Percentiles rank a stretch among this genome's conserved stretches.
Evolutionary conservation across 495 filamentous ascomycete species (phyloP).

Genomic region (Penicillium atrosanguineum): DNA sequence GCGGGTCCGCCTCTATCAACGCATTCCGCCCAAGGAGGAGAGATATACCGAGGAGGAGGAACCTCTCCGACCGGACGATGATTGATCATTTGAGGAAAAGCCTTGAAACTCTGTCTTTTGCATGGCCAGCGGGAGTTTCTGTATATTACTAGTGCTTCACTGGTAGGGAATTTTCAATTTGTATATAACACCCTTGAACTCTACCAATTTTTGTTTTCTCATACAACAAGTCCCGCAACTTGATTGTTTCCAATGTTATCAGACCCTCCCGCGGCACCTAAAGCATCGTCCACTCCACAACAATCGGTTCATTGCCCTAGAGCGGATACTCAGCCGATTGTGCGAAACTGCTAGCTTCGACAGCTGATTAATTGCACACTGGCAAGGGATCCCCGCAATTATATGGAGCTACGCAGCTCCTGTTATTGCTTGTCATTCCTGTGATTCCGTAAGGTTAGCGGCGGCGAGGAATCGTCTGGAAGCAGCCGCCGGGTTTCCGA

Average conservation of each 20-base stretch:
- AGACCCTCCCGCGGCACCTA: background rate
- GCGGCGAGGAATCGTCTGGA: background rate
- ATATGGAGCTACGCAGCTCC: background rate
- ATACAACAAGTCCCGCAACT: background rate
- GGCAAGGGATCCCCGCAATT: background rate
- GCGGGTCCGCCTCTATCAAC: constrained; percentile 28
- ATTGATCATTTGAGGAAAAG: constrained; percentile 4
- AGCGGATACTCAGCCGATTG: background rate
- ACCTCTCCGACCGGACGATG: constrained; percentile 9
- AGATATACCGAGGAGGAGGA: constrained; percentile 12
- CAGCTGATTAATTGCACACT: background rate
- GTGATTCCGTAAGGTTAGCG: background rate
- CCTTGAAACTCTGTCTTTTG: constrained; percentile 1
- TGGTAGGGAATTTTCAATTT: constrained; percentile 7
- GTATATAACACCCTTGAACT: background rate
- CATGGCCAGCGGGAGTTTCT: constrained; percentile 13
- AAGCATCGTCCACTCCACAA: background rate
- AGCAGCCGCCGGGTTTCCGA: constrained; percentile 3
- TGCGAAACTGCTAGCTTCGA: background rate
- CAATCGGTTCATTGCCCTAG: background rate
- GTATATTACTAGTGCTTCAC: constrained; percentile 4
- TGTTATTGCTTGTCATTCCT: constrained; percentile 1
- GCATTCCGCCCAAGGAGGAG: constrained; percentile 10
- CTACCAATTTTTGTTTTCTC: background rate
- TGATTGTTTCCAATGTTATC: background rate